Conservation (phyloP, 2,329 filamentous ascomycete genomes). For the Aspergillus japonicus region DNA sequence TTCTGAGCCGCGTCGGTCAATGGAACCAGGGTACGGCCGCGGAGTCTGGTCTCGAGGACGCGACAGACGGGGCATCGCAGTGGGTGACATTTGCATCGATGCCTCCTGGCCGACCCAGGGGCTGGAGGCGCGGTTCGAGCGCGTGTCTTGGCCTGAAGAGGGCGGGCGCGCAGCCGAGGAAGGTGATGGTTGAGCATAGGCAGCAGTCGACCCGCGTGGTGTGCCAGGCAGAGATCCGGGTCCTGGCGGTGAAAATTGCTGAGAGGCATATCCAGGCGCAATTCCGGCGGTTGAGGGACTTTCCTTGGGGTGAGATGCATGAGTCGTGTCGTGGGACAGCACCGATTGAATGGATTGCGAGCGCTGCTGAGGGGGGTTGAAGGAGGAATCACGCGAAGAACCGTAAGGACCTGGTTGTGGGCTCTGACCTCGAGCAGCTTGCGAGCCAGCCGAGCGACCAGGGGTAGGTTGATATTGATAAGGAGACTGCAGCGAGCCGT, state of each 20-base stretch:
- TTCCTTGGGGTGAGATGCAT: conserved; percentile 36
- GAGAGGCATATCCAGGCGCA: conserved; percentile 32
- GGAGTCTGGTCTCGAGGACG: conserved; percentile 37
- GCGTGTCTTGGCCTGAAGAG: conserved; percentile 39
- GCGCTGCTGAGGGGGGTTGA: conserved; percentile 39
- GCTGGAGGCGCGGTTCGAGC: conserved; percentile 32
- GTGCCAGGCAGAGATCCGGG: conserved; percentile 50
- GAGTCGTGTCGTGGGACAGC: conserved; percentile 35
- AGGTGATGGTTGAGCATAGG: conserved; percentile 35
- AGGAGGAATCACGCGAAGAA: conserved; percentile 38
- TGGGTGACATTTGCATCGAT: conserved; percentile 32
- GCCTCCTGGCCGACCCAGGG: conserved; percentile 34
- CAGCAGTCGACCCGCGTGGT: conserved; percentile 48
- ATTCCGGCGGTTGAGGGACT: conserved; percentile 32
- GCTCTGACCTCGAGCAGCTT: conserved; percentile 35
- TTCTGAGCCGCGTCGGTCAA: conserved; percentile 68
- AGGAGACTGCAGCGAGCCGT: conserved; percentile 40
- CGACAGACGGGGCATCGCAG: conserved; percentile 26
- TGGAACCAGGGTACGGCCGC: conserved; percentile 48
- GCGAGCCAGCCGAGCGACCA: conserved; percentile 30
- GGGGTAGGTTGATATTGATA: conserved; percentile 41
- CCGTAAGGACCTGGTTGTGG: conserved; percentile 34
- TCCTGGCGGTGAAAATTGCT: conserved; percentile 34
- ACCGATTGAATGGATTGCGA: conserved; percentile 43
- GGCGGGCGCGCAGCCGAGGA: conserved; percentile 37